Evolutionary conservation across 2,329 filamentous ascomycete genomes (phyloP).

Genomic region (Fusarium mexicanum): DNA sequence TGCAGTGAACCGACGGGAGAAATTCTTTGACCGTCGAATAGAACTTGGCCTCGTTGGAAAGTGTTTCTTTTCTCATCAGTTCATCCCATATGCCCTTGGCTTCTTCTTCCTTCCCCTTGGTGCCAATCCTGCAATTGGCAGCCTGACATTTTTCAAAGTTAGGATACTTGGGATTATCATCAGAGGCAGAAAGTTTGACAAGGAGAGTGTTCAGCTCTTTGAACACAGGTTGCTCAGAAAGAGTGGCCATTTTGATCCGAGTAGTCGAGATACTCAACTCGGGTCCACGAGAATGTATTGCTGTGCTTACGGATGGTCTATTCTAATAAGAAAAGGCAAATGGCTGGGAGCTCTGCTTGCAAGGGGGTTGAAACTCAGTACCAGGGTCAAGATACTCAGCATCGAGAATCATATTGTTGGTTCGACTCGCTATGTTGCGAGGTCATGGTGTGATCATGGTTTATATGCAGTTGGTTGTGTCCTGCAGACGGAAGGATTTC

Average conservation of each 20-base stretch:
- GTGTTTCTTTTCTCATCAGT: background rate
- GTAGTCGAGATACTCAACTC: background rate
- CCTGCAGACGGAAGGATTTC: slow-evolving; percentile 23
- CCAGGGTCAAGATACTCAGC: slow-evolving; percentile 1
- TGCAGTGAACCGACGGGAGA: background rate
- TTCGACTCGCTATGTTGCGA: background rate
- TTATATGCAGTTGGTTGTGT: slow-evolving; percentile 28
- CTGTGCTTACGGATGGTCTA: background rate
- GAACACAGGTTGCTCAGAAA: background rate
- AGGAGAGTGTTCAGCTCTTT: background rate
- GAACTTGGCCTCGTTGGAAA: background rate
- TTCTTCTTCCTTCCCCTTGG: background rate
- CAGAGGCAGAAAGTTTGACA: background rate
- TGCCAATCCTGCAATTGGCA: background rate
- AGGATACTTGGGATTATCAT: background rate
- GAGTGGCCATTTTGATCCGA: background rate
- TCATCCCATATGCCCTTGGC: background rate
- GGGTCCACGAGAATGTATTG: background rate
- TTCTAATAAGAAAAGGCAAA: background rate
- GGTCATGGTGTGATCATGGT: background rate
- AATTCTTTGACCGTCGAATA: background rate
- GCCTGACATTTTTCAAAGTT: background rate
- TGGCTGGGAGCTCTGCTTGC: background rate
- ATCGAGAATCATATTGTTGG: slow-evolving; percentile 9
- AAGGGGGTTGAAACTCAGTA: background rate